Base-by-base conservation (phyloP, 169 alveolate genomes). In the Plasmodium gaboni region DNA sequence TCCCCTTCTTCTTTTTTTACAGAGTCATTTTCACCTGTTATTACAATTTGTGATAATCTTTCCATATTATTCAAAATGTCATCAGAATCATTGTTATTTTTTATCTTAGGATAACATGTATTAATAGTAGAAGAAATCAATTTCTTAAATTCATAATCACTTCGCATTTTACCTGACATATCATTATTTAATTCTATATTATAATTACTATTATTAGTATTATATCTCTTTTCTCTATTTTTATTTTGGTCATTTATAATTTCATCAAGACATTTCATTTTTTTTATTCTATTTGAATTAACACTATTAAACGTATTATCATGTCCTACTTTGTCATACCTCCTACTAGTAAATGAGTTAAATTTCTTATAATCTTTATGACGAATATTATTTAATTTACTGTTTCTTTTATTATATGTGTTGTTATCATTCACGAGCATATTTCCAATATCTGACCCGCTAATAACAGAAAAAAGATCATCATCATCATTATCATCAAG, bases 31-130 rank as follows among this genome's bases (percentile, higher is more conserved):
- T 67, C 73, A 57, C 57, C 85, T 15, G 53, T 15, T n/a, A 83
- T 53, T 28, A 57, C 73, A 42, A 83, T 83, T 67, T 69, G 10
- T n/a, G 91, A 68, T 68, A 83, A 24, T 69, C 57, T 83, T 38
- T 83, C 85, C 91, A 83, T 83, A 12, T 55, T 83, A 61, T 24
- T 55, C 59, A 83, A 13, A 53, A 83, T 83, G n/a, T 83, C 91
- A 15, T 83, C 71, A 17, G 83, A 50, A 17, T 57, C 86, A 67
- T 53, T 70, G 28, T 32, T 17, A 61, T 61, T 22, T 63, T 70
- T 83, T 57, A 83, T 83, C 24, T 69, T 83, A 6, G 91, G 91
- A n/a, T 44, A 57, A 24, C 91, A 83, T 61, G 48, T n/a, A 50
- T 83, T 70, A 59, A 83, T 83, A 42, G 91, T 83, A 48, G 78